A percentile compares a stretch with the other conserved stretches of the same genome.
These are phyloP conservation scores for Rosa rugosa DNA, from an alignment of 306 rosid species.

Conservation along the genomic window DNA sequence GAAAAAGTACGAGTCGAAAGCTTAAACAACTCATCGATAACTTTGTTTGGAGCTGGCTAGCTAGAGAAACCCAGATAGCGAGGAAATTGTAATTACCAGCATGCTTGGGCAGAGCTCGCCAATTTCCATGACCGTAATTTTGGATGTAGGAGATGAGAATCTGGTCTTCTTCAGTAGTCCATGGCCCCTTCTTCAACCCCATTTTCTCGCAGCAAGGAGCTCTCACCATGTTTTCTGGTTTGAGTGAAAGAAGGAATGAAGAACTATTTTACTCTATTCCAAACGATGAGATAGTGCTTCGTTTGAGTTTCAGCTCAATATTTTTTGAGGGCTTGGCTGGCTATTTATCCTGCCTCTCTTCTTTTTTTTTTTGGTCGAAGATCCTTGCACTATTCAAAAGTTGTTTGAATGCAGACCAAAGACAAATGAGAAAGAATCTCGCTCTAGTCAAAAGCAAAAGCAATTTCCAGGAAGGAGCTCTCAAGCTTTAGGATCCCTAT, in stretches of 20 bases:
- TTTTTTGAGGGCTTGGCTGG: slow-evolving; percentile 8
- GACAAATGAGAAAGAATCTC: not conserved
- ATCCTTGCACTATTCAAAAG: slow-evolving; percentile 15
- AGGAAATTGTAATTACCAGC: slow-evolving; percentile 51
- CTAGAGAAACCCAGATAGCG: not conserved
- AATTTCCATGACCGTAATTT: slow-evolving; percentile 71
- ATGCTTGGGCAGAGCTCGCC: slow-evolving; percentile 97
- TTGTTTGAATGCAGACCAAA: slow-evolving; percentile 32
- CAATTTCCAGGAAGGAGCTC: slow-evolving; percentile 37
- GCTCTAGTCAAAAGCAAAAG: slow-evolving; percentile 29
- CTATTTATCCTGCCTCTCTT: slow-evolving; percentile 38
- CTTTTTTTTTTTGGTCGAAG: too few species aligned
- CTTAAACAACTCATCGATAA: not conserved
- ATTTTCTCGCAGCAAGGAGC: slow-evolving; percentile 96
- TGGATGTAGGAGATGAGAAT: slow-evolving; percentile 58
- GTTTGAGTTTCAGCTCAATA: slow-evolving; percentile 6
- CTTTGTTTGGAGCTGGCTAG: not conserved
- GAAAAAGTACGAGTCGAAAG: not conserved
- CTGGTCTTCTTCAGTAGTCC: slow-evolving; percentile 86
- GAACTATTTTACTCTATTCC: not conserved
- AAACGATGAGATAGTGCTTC: not conserved
- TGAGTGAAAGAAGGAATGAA: not conserved
- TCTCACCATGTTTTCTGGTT: slow-evolving; percentile 61
- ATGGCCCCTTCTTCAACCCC: slow-evolving; percentile 93
- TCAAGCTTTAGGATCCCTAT: not conserved